phyloP scores from a whole-genome alignment of 106 monocot species.

The Hemerocallis citrina region DNA sequence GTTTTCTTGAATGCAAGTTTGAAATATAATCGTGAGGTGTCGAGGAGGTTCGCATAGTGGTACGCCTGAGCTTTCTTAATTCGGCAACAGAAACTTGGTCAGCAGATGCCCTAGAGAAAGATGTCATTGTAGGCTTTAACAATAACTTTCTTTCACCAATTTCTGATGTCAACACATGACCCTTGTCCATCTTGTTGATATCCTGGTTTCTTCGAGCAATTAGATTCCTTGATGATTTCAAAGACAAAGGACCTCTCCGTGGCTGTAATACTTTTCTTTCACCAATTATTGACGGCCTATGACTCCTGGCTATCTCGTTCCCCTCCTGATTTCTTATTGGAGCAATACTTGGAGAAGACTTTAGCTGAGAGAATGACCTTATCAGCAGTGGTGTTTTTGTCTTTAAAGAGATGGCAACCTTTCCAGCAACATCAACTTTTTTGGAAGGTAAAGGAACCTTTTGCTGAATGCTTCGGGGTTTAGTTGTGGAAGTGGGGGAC shows the following conservation, averaged over 20 bases:
- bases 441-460: conserved; percentile 1
- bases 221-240: not conserved
- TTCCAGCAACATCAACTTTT: conserved; percentile 9
- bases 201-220: conserved; percentile 2
- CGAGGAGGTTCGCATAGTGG: too few species aligned
- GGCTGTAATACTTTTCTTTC: not conserved
- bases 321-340: conserved; percentile 15
- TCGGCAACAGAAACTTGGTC: too few species aligned
- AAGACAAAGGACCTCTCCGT: not conserved
- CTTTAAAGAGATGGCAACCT: conserved; percentile 14
- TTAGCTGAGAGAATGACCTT: conserved; percentile 8
- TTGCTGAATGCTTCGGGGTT: conserved; percentile 3
- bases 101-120: not conserved
- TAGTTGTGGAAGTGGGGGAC: not conserved
- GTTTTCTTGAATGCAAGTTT: too few species aligned
- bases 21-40: too few species aligned
- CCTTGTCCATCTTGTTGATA: not conserved
- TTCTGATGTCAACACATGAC: conserved; percentile 4
- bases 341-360: conserved; percentile 3
- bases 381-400: not conserved
- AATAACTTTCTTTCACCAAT: conserved; percentile 9
- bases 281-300: not conserved
- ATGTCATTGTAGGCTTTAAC: conserved; percentile 3
- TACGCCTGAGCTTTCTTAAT: too few species aligned
- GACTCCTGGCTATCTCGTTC: not conserved